Percentiles rank a stretch among this genome's conserved stretches.
phyloP scores from a whole-genome alignment of 352 stramenopile species.

The Phytophthora foliorum region DNA sequence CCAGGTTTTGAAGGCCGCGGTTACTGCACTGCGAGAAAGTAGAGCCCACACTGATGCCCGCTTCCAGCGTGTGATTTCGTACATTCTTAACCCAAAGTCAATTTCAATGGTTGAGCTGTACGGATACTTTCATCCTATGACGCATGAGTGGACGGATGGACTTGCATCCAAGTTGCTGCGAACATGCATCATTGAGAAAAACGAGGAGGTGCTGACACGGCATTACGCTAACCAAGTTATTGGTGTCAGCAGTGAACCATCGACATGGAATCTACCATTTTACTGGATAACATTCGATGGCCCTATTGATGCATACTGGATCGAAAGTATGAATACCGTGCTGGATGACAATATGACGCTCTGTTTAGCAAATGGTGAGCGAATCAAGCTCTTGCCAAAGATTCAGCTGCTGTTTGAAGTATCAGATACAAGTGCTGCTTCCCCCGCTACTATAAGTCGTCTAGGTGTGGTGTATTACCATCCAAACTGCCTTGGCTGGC shows the following conservation, averaged over 20 bases:
- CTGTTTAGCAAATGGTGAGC: constrained; percentile 90
- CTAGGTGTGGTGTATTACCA: constrained; percentile 94
- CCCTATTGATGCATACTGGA: constrained; percentile 86
- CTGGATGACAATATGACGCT: constrained; percentile 94
- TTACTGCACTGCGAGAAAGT: constrained; percentile 61
- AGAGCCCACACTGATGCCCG: constrained; percentile 55
- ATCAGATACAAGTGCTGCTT: constrained; percentile 90
- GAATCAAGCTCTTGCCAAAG: constrained; percentile 82
- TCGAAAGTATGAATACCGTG: constrained; percentile 91
- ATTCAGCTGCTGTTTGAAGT: constrained; percentile 96
- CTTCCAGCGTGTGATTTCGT: constrained; percentile 70
- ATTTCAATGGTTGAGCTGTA: constrained; percentile 88
- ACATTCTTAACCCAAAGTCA: constrained; percentile 83
- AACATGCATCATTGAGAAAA: constrained; percentile 79
- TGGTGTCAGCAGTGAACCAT: constrained; percentile 33
- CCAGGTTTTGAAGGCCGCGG: constrained; percentile 54
- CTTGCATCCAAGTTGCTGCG: constrained; percentile 79
- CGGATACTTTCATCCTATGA: constrained; percentile 87
- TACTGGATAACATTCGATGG: constrained; percentile 91
- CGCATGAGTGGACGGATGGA: constrained; percentile 87
- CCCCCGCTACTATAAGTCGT: constrained; percentile 92
- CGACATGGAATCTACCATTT: constrained; percentile 40
- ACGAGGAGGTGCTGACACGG: constrained; percentile 50
- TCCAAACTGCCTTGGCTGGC: constrained; percentile 67
- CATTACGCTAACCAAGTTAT: constrained; percentile 28